Conservation (phyloP, 768 basidiomycete genomes). For the Lentinula sp. region DNA sequence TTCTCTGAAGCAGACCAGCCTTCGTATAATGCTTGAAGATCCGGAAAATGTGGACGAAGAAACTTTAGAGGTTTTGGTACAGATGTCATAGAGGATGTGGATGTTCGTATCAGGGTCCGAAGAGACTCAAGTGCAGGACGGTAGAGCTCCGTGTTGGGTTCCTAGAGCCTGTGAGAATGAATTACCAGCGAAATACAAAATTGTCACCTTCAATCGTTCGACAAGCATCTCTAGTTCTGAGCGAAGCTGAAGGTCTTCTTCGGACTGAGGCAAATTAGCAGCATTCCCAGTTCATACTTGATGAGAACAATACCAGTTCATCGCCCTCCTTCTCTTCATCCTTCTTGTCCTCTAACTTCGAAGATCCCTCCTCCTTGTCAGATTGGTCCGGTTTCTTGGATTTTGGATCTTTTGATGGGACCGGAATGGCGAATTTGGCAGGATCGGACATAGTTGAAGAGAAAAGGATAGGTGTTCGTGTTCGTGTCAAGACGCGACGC, state of each 20-base stretch:
- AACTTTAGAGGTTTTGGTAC: conserved; percentile 99
- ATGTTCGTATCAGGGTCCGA: conserved; percentile 88
- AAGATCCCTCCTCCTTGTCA: conserved; percentile 49
- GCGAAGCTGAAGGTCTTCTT: conserved; percentile 92
- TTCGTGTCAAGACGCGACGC: conserved; percentile 38
- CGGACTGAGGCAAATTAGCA: conserved; percentile 50
- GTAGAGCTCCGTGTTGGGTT: conserved; percentile 81
- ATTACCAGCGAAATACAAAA: conserved; percentile 3
- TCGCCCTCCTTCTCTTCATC: conserved; percentile 51
- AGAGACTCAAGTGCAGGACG: conserved; percentile 90
- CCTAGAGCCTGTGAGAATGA: conserved; percentile 43
- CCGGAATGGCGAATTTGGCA: conserved; percentile 52
- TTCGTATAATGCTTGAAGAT: conserved; percentile 78
- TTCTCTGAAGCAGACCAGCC: conserved; percentile 74
- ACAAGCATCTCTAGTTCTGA: conserved; percentile 96
- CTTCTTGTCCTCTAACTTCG: conserved; percentile 48
- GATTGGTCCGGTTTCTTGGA: conserved; percentile 50
- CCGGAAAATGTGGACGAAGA: conserved; percentile 89
- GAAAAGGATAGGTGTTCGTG: conserved; percentile 3
- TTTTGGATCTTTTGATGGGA: conserved; percentile 70
- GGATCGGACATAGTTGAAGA: conserved; percentile 48
- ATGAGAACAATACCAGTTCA: conserved; percentile 62
- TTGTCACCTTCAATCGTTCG: conserved; percentile 77
- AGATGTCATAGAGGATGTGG: conserved; percentile 98
- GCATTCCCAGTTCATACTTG: neutral